Base-by-base conservation (phyloP, 257 asterid genomes). In the Jasminum sambac region DNA sequence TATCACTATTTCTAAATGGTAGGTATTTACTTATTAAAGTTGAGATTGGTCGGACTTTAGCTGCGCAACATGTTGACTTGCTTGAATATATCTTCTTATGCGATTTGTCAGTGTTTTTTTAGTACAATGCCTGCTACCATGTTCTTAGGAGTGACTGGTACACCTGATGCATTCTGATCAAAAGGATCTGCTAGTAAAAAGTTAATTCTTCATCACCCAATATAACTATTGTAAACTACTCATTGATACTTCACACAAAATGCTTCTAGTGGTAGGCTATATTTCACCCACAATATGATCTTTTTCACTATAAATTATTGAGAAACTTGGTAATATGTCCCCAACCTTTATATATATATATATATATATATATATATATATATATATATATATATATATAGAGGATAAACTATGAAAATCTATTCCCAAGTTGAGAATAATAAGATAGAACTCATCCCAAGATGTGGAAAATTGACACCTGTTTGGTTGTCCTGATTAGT, bases 401-500 rank as follows among this genome's bases (percentile, higher is more conserved):
- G n/a, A n/a, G n/a, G 16, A 34, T 55, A 55, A 23, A 17, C 10
- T 55, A 55, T 23, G 34, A 23, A 23, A 13, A 10, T 23, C 62
- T 55, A 21, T 55, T 2, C 36, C 62, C 62, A 23, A 2, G 36
- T 3, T 23, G 2, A 24, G 16, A 23, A 21, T 19, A 7, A 19
- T 24, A 2, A 11, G 12, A 55, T 55, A 23, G 62, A 24, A 43
- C 0, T 43, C 6, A 14, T 11, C 13, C 46, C 14, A 10, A 3
- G 11, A 55, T 19, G 34, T 55, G 11, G 68, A 6, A 60, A 62
- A 17, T 50, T 68, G 36, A 4, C 37, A 4, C 62, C 19, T 16
- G 48, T 61, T 63, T 48, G 40, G 57, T 68, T 48, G 59, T 37
- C 34, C 25, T 8, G 44, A 38, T 21, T 41, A 48, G 68, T 42